Conservation (phyloP, 1,284 basidiomycete genomes). For the Apiotrichum brassicae region DNA sequence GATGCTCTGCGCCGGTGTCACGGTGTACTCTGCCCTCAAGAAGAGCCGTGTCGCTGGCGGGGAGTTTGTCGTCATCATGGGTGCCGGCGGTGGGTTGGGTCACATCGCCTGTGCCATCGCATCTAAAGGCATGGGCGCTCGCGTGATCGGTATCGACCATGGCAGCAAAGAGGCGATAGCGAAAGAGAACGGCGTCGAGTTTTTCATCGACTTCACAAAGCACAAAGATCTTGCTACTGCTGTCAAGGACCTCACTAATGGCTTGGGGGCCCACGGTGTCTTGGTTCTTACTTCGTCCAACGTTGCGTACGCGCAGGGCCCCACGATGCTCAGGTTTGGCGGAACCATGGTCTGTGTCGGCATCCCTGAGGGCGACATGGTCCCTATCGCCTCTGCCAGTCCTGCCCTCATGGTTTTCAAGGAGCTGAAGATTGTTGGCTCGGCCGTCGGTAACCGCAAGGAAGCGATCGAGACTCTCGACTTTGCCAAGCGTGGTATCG, state of each 20-base stretch:
- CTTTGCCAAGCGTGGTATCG: conserved; percentile 10
- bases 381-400: conserved; percentile 3
- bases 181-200: conserved; percentile 63
- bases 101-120: conserved; percentile 52
- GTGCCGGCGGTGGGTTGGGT: conserved; percentile 47
- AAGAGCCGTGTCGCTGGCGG: conserved; percentile 60
- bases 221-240: conserved; percentile 24
- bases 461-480: conserved; percentile 17
- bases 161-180: conserved; percentile 56
- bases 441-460: conserved; percentile 7
- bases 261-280: conserved; percentile 65
- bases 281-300: conserved; percentile 55
- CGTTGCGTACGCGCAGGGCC: conserved; percentile 61
- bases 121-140: conserved; percentile 6
- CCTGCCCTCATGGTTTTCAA: conserved; percentile 9
- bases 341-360: conserved; percentile 68
- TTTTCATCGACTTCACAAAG: conserved; percentile 70
- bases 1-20: conserved; percentile 65
- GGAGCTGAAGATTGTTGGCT: conserved; percentile 10
- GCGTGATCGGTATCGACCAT: conserved; percentile 17
- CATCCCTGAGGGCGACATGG: conserved; percentile 51
- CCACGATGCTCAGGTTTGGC: conserved; percentile 59
- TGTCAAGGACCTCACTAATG: conserved; percentile 49
- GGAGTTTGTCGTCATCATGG: conserved; percentile 67
- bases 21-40: conserved; percentile 69